These are phyloP conservation scores for Phallus indusiatus DNA, from an alignment of 768 basidiomycete species.

Conservation along the genomic window DNA sequence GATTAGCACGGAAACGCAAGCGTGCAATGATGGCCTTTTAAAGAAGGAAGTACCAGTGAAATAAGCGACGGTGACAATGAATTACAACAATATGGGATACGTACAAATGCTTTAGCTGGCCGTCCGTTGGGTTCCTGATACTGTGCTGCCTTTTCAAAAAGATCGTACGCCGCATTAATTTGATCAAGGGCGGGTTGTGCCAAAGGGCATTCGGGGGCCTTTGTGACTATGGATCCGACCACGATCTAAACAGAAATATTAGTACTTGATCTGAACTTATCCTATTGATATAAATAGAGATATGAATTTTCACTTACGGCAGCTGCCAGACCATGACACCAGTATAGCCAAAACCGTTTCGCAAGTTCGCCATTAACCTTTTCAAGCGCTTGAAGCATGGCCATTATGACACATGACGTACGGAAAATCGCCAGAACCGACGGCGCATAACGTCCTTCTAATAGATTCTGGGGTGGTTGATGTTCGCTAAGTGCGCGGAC, in stretches of 20 bases:
- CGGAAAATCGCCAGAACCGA: slow-evolving; percentile 9
- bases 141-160: slow-evolving; percentile 2
- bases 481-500: slow-evolving; percentile 65
- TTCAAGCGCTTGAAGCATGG: slow-evolving; percentile 10
- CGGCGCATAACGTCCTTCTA: slow-evolving; percentile 7
- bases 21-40: slow-evolving; percentile 2
- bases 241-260: background rate
- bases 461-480: slow-evolving; percentile 17
- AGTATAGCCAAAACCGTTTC: slow-evolving; percentile 9
- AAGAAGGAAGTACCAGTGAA: background rate
- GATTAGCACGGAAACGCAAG: slow-evolving; percentile 6
- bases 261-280: background rate
- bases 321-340: slow-evolving; percentile 9
- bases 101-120: slow-evolving; percentile 5
- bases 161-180: slow-evolving; percentile 4
- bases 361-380: slow-evolving; percentile 7
- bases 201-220: slow-evolving; percentile 6
- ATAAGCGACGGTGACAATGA: background rate
- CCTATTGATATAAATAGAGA: background rate
- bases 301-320: slow-evolving; percentile 5
- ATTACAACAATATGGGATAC: background rate
- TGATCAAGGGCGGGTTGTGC: slow-evolving; percentile 9
- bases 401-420: slow-evolving; percentile 6
- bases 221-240: slow-evolving; percentile 7
- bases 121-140: background rate